These are phyloP conservation scores for Amphichorda felina DNA, from an alignment of 2,329 filamentous ascomycete genomes.

Conservation along the genomic window DNA sequence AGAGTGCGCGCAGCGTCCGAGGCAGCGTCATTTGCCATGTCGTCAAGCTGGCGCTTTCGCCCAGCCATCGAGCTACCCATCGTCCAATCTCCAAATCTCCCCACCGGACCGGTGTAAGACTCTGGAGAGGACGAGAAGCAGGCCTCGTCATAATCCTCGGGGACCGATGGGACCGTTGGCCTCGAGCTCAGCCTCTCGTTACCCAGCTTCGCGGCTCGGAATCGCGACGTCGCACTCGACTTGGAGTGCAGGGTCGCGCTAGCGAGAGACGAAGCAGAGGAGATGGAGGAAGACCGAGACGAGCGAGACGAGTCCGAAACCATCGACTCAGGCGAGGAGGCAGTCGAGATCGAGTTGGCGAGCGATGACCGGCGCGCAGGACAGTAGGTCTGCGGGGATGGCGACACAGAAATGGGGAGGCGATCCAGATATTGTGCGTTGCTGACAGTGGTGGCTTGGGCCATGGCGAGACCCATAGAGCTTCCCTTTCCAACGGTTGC, in stretches of 20 bases:
- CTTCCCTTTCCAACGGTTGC: constrained; percentile 35
- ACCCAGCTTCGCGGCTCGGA: constrained; percentile 45
- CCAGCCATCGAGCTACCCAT: constrained; percentile 33
- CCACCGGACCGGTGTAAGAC: constrained; percentile 39
- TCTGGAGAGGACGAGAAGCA: constrained; percentile 43
- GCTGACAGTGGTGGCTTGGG: constrained; percentile 35
- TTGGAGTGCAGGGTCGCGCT: constrained; percentile 44
- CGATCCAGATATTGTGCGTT: constrained; percentile 39
- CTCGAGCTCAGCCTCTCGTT: constrained; percentile 42
- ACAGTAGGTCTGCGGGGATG: constrained; percentile 37
- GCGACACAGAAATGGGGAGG: constrained; percentile 33
- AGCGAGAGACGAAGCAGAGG: constrained; percentile 47
- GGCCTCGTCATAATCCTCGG: constrained; percentile 41
- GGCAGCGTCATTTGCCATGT: constrained; percentile 26
- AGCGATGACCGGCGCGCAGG: constrained; percentile 48
- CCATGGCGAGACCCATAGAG: constrained; percentile 51
- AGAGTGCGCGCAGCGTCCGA: constrained; percentile 45
- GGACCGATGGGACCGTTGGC: constrained; percentile 42
- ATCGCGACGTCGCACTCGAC: constrained; percentile 50
- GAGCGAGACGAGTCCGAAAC: constrained; percentile 49
- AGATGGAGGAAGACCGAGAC: constrained; percentile 54
- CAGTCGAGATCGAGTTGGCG: constrained; percentile 49
- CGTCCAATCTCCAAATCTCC: constrained; percentile 37
- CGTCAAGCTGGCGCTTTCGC: constrained; percentile 33
- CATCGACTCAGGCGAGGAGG: constrained; percentile 57